These are phyloP conservation scores for Neonectria sp. DNA, from an alignment of 2,329 filamentous ascomycete genomes.

Conservation along the genomic window DNA sequence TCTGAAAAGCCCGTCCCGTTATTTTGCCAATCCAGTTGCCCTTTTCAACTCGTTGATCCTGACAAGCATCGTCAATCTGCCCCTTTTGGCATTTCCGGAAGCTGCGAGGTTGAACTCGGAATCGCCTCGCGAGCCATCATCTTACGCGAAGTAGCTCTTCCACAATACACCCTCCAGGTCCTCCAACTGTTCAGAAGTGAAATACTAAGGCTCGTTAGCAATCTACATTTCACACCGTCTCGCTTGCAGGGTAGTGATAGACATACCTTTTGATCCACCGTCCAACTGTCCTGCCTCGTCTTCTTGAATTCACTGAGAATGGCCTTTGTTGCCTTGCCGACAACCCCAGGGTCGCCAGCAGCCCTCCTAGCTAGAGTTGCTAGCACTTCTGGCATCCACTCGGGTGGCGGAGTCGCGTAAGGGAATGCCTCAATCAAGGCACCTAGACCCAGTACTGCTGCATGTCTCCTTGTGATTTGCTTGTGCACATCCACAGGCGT, in stretches of 20 bases:
- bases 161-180: constrained; percentile 96
- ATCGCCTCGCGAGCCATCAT: not conserved
- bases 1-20: constrained; percentile 12
- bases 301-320: constrained; percentile 99
- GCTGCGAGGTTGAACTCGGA: constrained; percentile 33
- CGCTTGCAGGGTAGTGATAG: not conserved
- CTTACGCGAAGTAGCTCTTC: constrained; percentile 98
- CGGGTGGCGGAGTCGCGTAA: constrained; percentile 91
- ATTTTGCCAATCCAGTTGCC: constrained; percentile 10
- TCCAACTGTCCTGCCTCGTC: constrained; percentile 98
- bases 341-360: constrained; percentile 89
- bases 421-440: constrained; percentile 96
- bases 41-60: constrained; percentile 3
- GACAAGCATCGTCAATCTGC: not conserved
- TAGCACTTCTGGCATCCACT: constrained; percentile 94
- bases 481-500: constrained; percentile 80
- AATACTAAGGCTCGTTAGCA: constrained; percentile 70
- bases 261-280: constrained; percentile 95
- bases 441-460: constrained; percentile 91
- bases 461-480: constrained; percentile 86
- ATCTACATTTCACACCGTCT: not conserved
- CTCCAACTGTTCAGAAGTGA: constrained; percentile 92
- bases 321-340: constrained; percentile 95
- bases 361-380: constrained; percentile 88
- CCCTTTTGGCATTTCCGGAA: not conserved